These are phyloP conservation scores for Linnemannia exigua DNA, from an alignment of 192 early-diverging fungal genomes.

Conservation along the genomic window DNA sequence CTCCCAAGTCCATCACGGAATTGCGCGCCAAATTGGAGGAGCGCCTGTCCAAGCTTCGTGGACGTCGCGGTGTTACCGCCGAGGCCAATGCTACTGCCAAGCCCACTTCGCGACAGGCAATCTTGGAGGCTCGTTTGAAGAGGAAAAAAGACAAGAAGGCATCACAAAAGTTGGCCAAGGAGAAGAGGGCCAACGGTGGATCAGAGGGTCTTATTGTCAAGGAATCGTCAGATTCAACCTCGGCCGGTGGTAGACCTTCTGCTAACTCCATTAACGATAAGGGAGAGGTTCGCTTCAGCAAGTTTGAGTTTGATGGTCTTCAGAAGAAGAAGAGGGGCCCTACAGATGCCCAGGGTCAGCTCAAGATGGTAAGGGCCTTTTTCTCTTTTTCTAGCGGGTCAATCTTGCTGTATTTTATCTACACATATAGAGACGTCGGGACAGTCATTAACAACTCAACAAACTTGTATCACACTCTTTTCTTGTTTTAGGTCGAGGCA, in stretches of 20 bases:
- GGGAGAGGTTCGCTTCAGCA: constrained; percentile 75
- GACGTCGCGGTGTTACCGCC: constrained; percentile 25
- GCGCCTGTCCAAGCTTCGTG: constrained; percentile 54
- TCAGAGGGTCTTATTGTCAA: constrained; percentile 68
- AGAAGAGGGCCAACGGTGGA: constrained; percentile 63
- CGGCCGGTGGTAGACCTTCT: constrained; percentile 32
- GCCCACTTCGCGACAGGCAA: constrained; percentile 76
- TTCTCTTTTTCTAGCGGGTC: background rate
- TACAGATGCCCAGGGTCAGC: constrained; percentile 71
- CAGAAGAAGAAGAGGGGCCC: constrained; percentile 76
- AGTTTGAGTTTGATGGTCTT: constrained; percentile 73
- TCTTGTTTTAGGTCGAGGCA: constrained; percentile 64
- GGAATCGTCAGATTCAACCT: constrained; percentile 25
- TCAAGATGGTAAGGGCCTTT: constrained; percentile 65
- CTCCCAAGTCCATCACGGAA: constrained; percentile 43
- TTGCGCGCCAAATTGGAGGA: constrained; percentile 42
- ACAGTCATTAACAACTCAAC: background rate
- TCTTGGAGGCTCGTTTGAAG: constrained; percentile 83
- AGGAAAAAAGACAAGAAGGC: constrained; percentile 76
- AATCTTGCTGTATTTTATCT: background rate
- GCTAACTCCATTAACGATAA: constrained; percentile 65
- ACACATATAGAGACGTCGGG: background rate
- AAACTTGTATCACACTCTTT: background rate
- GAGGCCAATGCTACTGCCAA: constrained; percentile 57
- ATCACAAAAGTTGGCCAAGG: constrained; percentile 70